These are phyloP conservation scores for Wickerhamiella qilinensis DNA, from an alignment of 805 yeast species.

Conservation along the genomic window DNA sequence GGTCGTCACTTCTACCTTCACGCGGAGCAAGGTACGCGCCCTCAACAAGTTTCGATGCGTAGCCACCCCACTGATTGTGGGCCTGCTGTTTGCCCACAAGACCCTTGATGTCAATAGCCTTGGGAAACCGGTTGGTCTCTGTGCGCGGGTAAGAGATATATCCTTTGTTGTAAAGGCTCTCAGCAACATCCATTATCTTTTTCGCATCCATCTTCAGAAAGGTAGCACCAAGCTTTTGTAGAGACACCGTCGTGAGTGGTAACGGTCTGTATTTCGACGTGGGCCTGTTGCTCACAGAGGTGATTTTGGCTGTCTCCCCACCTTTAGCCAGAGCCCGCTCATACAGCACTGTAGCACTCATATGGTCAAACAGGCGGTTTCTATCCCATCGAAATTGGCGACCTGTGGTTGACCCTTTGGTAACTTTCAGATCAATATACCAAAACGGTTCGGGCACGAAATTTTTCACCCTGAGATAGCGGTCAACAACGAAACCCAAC, in stretches of 20 bases:
- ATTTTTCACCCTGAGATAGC: conserved; percentile 56
- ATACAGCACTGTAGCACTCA: conserved; percentile 45
- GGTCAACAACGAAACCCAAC: conserved; percentile 85
- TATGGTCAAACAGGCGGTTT: conserved; percentile 54
- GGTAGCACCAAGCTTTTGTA: conserved; percentile 73
- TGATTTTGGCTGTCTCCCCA: conserved; percentile 34
- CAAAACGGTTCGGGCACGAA: conserved; percentile 73
- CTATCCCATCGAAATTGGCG: conserved; percentile 56
- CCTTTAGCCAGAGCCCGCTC: conserved; percentile 41
- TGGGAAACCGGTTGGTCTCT: conserved; percentile 81
- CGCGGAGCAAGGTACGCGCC: conserved; percentile 51
- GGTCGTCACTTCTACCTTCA: conserved; percentile 70
- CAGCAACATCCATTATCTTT: conserved; percentile 59
- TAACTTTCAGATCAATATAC: conserved; percentile 42
- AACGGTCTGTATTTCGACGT: conserved; percentile 68
- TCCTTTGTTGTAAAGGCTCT: conserved; percentile 69
- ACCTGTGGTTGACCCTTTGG: conserved; percentile 18
- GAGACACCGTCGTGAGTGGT: conserved; percentile 86
- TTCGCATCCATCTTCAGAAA: conserved; percentile 68
- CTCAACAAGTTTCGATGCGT: conserved; percentile 34
- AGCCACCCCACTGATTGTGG: conserved; percentile 52
- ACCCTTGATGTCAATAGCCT: conserved; percentile 48
- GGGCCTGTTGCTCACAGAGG: conserved; percentile 38
- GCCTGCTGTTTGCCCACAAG: conserved; percentile 43
- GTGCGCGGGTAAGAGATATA: conserved; percentile 93